These are phyloP conservation scores for Leptographium radiaticola DNA, from an alignment of 2,329 filamentous ascomycete species.

Conservation along the genomic window DNA sequence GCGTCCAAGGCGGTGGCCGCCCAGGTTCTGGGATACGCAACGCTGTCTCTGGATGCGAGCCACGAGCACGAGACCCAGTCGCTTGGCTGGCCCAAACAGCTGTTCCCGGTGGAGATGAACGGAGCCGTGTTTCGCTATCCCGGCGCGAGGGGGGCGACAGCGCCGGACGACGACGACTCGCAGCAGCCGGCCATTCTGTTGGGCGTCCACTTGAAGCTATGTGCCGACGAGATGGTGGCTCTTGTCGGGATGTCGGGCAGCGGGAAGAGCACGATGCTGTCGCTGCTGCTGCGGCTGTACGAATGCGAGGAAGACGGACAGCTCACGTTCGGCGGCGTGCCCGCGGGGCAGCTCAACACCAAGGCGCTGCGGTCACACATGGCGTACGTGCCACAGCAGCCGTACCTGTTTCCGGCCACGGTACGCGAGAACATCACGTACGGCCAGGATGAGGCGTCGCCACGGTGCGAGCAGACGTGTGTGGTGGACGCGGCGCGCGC, in stretches of 20 bases:
- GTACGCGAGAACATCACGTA: constrained; percentile 76
- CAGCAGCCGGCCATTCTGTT: constrained; percentile 35
- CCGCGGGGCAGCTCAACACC: constrained; percentile 47
- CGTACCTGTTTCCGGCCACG: constrained; percentile 64
- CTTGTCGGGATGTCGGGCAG: constrained; percentile 76
- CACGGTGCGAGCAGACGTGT: constrained; percentile 29
- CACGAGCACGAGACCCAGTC: constrained; percentile 35
- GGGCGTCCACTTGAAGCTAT: constrained; percentile 52
- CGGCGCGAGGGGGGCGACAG: constrained; percentile 12
- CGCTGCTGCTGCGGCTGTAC: constrained; percentile 64
- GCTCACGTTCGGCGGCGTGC: constrained; percentile 44
- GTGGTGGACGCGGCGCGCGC: constrained; percentile 39
- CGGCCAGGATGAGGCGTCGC: constrained; percentile 46
- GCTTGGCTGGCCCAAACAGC: constrained; percentile 14
- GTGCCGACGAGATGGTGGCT: constrained; percentile 52
- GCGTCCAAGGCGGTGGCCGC: constrained; percentile 59
- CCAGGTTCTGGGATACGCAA: constrained; percentile 57
- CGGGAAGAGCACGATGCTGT: constrained; percentile 79
- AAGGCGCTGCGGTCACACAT: constrained; percentile 45
- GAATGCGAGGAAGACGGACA: constrained; percentile 15
- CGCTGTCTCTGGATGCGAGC: constrained; percentile 39
- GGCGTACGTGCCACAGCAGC: constrained; percentile 56
- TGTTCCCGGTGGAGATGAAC: constrained; percentile 37
- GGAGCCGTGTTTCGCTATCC: constrained; percentile 63
- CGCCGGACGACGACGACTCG: too few relatives aligned